Evolutionary conservation across 1,139 yeast species (phyloP), one percentile per base, ranked within the genome.

Genomic region (Nakaseomyces nivariensis): DNA sequence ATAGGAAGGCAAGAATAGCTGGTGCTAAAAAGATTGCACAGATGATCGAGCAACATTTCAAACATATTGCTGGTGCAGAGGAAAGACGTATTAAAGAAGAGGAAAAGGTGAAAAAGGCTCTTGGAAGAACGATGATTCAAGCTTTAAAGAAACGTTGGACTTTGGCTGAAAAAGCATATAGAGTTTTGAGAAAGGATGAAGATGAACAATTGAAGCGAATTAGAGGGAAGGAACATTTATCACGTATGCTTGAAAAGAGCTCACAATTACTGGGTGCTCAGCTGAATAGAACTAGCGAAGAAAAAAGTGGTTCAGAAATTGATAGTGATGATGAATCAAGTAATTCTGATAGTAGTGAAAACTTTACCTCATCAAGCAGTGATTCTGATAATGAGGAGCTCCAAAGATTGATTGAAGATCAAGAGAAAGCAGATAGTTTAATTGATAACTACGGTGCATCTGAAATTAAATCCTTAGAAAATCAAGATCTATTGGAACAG

Each of bases 131-230:
- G 50, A 87, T 95, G 0, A 82, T 86, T 1, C 83, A 81, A 56
- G 90, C 92, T 37, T 96, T 92, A 8, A 83, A 84, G 69, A 88
- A 83, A 63, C 82, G 95, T 63, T 94, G 99, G 99, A 72, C 75
- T 29, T 76, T 90, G 50, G 98, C 97, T 2, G 86, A 83, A 55
- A 89, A 87, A 62, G 97, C 95, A 0, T 82, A 79, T 60, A 73
- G 73, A 48, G 69, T 71, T 7, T 59, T 77, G 53, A 75, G 70
- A 52, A 75, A 71, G 53, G 72, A 73, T 51, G 84, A 82, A 56
- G 81, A 75, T 52, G 92, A 84, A 55, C 84, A 80, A 67, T 71
- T 86, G 67, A 78, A 86, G 72, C 72, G 80, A 63, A 74, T 77
- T 9, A 82, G 83, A 63, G 97, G 97, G 37, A 85, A 92, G 63